A percentile compares a stretch with the other conserved stretches of the same genome.
Conservation (phyloP, 2,329 filamentous ascomycete genomes). For the Ascochyta fabae region DNA sequence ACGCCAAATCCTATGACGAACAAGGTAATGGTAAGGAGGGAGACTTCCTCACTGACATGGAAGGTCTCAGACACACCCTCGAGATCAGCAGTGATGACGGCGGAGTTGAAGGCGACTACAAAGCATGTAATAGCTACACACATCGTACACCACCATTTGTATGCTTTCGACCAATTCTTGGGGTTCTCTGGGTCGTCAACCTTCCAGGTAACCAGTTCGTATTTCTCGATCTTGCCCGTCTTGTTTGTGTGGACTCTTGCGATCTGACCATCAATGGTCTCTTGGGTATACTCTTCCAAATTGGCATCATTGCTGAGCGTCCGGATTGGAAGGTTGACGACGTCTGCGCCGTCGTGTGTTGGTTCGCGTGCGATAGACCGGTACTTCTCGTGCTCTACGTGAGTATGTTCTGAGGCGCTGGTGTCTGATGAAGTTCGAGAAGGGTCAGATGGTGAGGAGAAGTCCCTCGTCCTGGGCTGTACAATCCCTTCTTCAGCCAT, state of each 20-base stretch:
- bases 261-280: conserved; percentile 69
- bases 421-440: conserved; percentile 14
- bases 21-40: conserved; percentile 73
- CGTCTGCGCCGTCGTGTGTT: conserved; percentile 47
- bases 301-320: conserved; percentile 63
- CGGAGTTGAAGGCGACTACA: conserved; percentile 61
- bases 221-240: conserved; percentile 56
- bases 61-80: conserved; percentile 69
- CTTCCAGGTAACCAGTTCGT: conserved; percentile 73
- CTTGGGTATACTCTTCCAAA: conserved; percentile 70
- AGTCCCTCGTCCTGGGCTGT: conserved; percentile 20
- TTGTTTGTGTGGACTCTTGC: conserved; percentile 61
- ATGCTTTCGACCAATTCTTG: conserved; percentile 81
- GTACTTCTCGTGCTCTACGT: conserved; percentile 20
- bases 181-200: conserved; percentile 77
- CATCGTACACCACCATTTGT: conserved; percentile 83
- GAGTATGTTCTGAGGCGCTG: conserved; percentile 24
- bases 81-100: conserved; percentile 80
- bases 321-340: conserved; percentile 68
- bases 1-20: conserved; percentile 85
- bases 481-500: conserved; percentile 28
- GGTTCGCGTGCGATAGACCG: conserved; percentile 29
- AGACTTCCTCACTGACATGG: conserved; percentile 72
- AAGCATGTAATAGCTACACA: conserved; percentile 69
- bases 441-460: conserved; percentile 14